Evolutionary conservation across 371 early-diverging fungal genomes (phyloP).

Genomic region (Mucor ambiguus): DNA sequence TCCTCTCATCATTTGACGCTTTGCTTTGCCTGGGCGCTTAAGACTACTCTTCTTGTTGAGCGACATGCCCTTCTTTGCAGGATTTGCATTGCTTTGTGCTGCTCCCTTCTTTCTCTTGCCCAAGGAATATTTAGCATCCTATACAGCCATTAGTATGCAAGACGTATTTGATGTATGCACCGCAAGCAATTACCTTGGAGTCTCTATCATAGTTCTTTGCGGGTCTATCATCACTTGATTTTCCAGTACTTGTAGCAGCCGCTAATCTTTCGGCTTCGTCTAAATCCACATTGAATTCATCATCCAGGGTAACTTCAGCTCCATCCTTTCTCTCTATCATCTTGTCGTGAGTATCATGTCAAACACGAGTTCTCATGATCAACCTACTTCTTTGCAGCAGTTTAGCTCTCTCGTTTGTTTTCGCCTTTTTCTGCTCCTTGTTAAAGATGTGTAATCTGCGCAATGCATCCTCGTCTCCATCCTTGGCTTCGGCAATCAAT

Average conservation of each 20-base stretch:
- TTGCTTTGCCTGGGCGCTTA: slow-evolving; percentile 42
- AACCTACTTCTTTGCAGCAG: slow-evolving; percentile 27
- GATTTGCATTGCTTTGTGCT: slow-evolving; percentile 8
- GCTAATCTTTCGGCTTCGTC: slow-evolving; percentile 32
- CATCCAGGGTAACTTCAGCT: slow-evolving; percentile 22
- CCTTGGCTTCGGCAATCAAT: slow-evolving; percentile 26
- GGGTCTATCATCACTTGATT: slow-evolving; percentile 15
- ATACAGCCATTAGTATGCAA: background rate
- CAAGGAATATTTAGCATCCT: slow-evolving; percentile 20
- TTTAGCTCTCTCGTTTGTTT: slow-evolving; percentile 23
- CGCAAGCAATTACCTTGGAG: slow-evolving; percentile 10
- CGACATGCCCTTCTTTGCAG: slow-evolving; percentile 34
- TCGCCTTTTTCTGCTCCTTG: slow-evolving; percentile 27
- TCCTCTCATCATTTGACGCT: slow-evolving; percentile 28
- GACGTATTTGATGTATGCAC: background rate
- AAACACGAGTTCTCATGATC: background rate
- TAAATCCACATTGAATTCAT: slow-evolving; percentile 35
- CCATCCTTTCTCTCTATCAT: slow-evolving; percentile 29
- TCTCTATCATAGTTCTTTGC: slow-evolving; percentile 25
- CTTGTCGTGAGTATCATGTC: background rate
- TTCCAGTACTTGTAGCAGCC: slow-evolving; percentile 23
- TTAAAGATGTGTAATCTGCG: slow-evolving; percentile 27
- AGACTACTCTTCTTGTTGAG: slow-evolving; percentile 26
- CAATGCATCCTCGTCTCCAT: slow-evolving; percentile 31
- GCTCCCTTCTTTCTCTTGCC: slow-evolving; percentile 16